phyloP scores from a whole-genome alignment of 148 eudicot genomes.

The Rhododendron kiyosumense region DNA sequence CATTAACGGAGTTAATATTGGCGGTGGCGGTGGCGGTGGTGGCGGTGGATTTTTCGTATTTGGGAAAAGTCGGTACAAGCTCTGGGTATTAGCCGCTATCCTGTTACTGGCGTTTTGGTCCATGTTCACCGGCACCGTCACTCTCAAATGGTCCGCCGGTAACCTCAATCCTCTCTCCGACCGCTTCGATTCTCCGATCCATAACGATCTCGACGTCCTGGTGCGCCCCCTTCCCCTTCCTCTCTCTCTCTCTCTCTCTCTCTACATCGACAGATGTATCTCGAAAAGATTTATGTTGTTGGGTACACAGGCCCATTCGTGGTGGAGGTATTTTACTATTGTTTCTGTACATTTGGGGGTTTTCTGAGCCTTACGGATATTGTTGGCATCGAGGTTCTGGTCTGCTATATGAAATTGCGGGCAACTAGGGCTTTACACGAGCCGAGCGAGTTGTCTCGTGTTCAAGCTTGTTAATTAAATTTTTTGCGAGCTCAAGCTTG shows the following conservation, averaged over 20 bases:
- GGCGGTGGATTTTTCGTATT: not conserved
- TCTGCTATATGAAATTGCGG: not conserved
- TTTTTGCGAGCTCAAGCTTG: not conserved
- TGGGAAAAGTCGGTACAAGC: conserved; percentile 41
- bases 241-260: not conserved
- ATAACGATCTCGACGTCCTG: conserved; percentile 44
- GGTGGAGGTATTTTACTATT: too few species aligned
- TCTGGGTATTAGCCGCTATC: conserved; percentile 50
- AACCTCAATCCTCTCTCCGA: conserved; percentile 20
- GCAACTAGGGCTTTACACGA: too few species aligned
- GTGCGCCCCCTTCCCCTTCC: conserved; percentile 9
- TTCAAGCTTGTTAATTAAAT: not conserved
- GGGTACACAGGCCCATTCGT: too few species aligned
- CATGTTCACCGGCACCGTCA: conserved; percentile 57
- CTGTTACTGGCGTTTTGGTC: conserved; percentile 61
- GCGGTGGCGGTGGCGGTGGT: not conserved
- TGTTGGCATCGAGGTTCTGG: not conserved
- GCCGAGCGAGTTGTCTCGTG: not conserved
- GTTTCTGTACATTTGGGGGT: not conserved
- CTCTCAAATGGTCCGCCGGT: conserved; percentile 52
- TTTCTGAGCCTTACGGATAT: not conserved
- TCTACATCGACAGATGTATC: not conserved
- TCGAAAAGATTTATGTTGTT: not conserved
- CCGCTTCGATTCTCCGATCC: conserved; percentile 26
- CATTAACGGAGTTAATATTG: not conserved